Evolutionary conservation across 2,329 filamentous ascomycete species (phyloP), one percentile per base, ranked within the genome.

Genomic region (Colletotrichum melonis): DNA sequence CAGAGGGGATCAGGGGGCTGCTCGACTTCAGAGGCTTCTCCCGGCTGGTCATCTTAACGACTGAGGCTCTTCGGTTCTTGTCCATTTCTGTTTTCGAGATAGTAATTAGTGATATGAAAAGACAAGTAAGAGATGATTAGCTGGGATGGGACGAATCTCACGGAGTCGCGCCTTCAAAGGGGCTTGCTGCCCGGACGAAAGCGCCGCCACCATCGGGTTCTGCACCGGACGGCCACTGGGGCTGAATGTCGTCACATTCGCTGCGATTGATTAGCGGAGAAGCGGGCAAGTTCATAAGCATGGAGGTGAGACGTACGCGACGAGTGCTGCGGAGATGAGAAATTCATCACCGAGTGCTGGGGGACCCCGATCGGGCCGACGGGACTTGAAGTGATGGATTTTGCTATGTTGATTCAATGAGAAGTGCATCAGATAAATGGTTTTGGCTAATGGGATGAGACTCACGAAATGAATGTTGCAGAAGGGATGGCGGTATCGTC

Each of bases 51-150:
- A 62, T 12, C 24, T 42, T 28, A 26, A 72, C 42, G 32, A 72
- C 52, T 3, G 66, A 69, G 9, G 69, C 69, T 59, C 69, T 60
- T 46, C 67, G 67, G 30, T 69, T 59, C 14, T 55, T n/a, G 42
- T 72, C 69, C 12, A 58, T 72, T 19, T 64, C 69, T 72, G 24
- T 24, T n/a, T 11, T 4, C 5, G 14, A 7, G 28, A 24, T 9
- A n/a, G 42, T 9, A 63, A 24, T 28, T 14, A 63, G 46, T 24
- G 28, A 52, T 8, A 54, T 16, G 4, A 35, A 9, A 32, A 2
- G 7, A 52, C 12, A 9, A 26, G 8, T 22, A 5, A 35, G 19
- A 3, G n/a, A 24, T 3, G 6, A 12, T 16, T 3, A 5, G 2
- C 1, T 54, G 4, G 11, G 1, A 16, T 30, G 19, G 24, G 6